phyloP scores from a whole-genome alignment of 352 stramenopile genomes.

The Phytopythium kandeliae region DNA sequence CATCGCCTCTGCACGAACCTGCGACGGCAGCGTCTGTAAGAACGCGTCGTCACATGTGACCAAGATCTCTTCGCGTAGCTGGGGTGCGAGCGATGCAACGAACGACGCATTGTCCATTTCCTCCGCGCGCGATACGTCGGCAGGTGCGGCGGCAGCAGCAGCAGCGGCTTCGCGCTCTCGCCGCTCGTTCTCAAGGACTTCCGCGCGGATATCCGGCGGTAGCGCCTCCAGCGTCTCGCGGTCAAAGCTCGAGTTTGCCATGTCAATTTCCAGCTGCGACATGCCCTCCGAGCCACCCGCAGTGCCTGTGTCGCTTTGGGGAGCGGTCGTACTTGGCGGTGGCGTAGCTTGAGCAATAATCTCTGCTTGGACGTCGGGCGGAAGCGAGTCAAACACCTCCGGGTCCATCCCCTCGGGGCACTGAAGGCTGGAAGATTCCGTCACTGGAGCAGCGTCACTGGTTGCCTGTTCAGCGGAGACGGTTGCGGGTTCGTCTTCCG shows the following conservation, averaged over 20 bases:
- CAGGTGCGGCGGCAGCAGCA: conserved; percentile 55
- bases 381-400: conserved; percentile 96
- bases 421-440: conserved; percentile 11
- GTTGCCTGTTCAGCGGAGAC: conserved; percentile 12
- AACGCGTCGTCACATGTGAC: conserved; percentile 95
- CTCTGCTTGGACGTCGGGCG: conserved; percentile 96
- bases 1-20: conserved; percentile 94
- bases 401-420: conserved; percentile 95
- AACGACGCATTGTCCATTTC: conserved; percentile 99
- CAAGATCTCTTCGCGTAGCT: conserved; percentile 96
- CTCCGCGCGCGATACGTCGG: conserved; percentile 93
- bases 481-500: conserved; percentile 17
- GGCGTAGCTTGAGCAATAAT: conserved; percentile 83
- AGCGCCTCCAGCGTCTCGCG: conserved; percentile 94
- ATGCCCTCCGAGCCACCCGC: conserved; percentile 46
- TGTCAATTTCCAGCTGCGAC: conserved; percentile 79
- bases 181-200: conserved; percentile 96
- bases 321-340: conserved; percentile 16
- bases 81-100: conserved; percentile 92
- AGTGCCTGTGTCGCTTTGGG: conserved; percentile 25
- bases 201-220: conserved; percentile 95
- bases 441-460: conserved; percentile 12
- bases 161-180: conserved; percentile 83
- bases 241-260: conserved; percentile 90
- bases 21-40: conserved; percentile 91